phyloP scores from a whole-genome alignment of 2,329 filamentous ascomycete genomes.

The Arthrobotrys sinensis region DNA sequence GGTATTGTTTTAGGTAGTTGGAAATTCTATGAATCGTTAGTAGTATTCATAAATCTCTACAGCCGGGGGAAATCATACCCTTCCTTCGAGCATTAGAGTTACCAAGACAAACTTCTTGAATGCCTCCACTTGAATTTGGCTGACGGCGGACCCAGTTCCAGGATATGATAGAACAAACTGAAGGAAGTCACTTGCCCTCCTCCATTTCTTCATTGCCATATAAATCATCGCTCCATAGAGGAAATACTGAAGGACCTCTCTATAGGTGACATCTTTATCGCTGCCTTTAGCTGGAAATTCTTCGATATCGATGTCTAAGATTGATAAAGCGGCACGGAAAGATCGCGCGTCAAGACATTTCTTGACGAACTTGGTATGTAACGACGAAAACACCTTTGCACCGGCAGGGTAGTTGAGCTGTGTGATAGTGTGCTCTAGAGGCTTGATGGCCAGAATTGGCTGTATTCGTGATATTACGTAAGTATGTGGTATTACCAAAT shows the following conservation, averaged over 20 bases:
- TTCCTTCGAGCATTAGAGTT: conserved; percentile 79
- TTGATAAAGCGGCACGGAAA: conserved; percentile 64
- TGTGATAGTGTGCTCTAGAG: conserved; percentile 64
- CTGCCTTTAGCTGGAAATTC: conserved; percentile 63
- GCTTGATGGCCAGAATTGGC: conserved; percentile 64
- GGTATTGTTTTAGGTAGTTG: conserved; percentile 53
- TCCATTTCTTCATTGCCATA: conserved; percentile 65
- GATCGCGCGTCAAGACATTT: conserved; percentile 64
- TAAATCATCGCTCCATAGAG: conserved; percentile 65
- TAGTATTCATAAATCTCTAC: conserved; percentile 18
- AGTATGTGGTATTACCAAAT: conserved; percentile 1
- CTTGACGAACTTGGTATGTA: conserved; percentile 64
- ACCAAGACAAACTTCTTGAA: conserved; percentile 93
- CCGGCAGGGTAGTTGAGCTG: conserved; percentile 63
- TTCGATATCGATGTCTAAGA: conserved; percentile 64
- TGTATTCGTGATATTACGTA: conserved; percentile 32
- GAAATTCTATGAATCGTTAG: conserved; percentile 44
- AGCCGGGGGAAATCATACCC: conserved; percentile 67
- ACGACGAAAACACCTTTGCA: conserved; percentile 63
- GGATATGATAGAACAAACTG: conserved; percentile 64
- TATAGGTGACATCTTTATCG: conserved; percentile 63
- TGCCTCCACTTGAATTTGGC: conserved; percentile 74
- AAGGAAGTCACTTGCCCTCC: conserved; percentile 64
- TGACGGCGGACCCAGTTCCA: conserved; percentile 61
- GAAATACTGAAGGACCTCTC: conserved; percentile 64